Percentiles rank a stretch among this genome's conserved stretches.
Conservation (phyloP, 2,329 filamentous ascomycete genomes). For the Trichoderma brevicompactum region DNA sequence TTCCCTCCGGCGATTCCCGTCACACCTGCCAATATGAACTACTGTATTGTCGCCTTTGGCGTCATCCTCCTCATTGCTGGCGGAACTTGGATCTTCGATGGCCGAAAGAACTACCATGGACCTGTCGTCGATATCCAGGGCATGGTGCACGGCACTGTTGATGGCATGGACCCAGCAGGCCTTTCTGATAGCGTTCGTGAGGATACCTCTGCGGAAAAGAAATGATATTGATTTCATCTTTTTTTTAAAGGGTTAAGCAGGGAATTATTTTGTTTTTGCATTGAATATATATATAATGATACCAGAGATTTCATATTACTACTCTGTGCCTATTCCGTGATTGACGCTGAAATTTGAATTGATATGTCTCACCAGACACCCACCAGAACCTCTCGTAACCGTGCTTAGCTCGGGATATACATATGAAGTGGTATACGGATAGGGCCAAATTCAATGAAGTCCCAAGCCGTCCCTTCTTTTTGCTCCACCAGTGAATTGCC, state of each 20-base stretch:
- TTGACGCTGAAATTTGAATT: neutral
- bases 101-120: conserved; percentile 53
- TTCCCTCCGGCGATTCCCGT: conserved; percentile 72
- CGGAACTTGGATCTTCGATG: conserved; percentile 53
- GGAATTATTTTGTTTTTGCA: neutral
- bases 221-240: neutral
- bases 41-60: conserved; percentile 54
- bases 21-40: conserved; percentile 70
- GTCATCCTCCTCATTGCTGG: conserved; percentile 52
- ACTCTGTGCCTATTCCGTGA: neutral
- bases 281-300: conserved; percentile 6
- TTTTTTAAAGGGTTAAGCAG: neutral
- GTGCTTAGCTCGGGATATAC: neutral
- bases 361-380: neutral
- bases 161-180: conserved; percentile 16
- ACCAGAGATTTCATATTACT: neutral
- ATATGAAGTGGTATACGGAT: neutral
- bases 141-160: conserved; percentile 15
- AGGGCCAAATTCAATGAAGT: conserved; percentile 1
- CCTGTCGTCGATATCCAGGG: conserved; percentile 31
- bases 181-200: conserved; percentile 3
- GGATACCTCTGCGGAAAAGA: conserved; percentile 18
- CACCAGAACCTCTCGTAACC: neutral
- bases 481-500: neutral
- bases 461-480: conserved; percentile 17